Conservation (phyloP, 495 filamentous ascomycete species). For the Rhizodiscina lignyota region DNA sequence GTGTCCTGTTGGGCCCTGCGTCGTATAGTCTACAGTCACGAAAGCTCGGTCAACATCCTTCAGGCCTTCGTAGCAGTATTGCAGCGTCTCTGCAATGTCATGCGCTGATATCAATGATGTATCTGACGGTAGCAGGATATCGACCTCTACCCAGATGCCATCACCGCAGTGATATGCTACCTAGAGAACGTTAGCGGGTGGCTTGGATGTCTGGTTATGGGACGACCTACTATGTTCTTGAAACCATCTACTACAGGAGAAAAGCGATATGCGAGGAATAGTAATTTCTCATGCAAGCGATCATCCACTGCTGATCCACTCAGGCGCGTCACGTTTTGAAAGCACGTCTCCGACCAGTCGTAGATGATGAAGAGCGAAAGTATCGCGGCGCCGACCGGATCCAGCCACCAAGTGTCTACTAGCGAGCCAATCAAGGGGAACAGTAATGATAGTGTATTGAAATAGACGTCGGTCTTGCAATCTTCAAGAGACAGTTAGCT, state of each 20-base stretch:
- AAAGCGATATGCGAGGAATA: slow-evolving; percentile 29
- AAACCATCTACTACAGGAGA: slow-evolving; percentile 27
- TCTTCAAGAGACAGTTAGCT: slow-evolving; percentile 11
- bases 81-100: slow-evolving; percentile 32
- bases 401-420: slow-evolving; percentile 30
- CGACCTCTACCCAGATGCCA: slow-evolving; percentile 31
- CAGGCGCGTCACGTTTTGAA: slow-evolving; percentile 29
- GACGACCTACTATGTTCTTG: slow-evolving; percentile 29
- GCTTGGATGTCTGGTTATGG: too few species aligned
- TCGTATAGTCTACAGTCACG: slow-evolving; percentile 29
- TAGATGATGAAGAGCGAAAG: slow-evolving; percentile 33
- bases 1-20: too few species aligned
- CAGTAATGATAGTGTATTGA: slow-evolving; percentile 31
- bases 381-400: slow-evolving; percentile 27
- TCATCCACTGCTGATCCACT: slow-evolving; percentile 23
- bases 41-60: slow-evolving; percentile 32
- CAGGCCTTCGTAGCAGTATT: slow-evolving; percentile 30
- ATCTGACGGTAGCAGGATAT: slow-evolving; percentile 27
- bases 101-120: slow-evolving; percentile 23
- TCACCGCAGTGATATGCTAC: slow-evolving; percentile 32
- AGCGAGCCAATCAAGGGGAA: slow-evolving; percentile 29
- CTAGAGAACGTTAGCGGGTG: too few species aligned
- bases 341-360: slow-evolving; percentile 29
- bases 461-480: slow-evolving; percentile 34
- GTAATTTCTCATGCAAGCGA: slow-evolving; percentile 22